Conservation (phyloP, 192 early-diverging fungal genomes). For the Coemansia sp. region DNA sequence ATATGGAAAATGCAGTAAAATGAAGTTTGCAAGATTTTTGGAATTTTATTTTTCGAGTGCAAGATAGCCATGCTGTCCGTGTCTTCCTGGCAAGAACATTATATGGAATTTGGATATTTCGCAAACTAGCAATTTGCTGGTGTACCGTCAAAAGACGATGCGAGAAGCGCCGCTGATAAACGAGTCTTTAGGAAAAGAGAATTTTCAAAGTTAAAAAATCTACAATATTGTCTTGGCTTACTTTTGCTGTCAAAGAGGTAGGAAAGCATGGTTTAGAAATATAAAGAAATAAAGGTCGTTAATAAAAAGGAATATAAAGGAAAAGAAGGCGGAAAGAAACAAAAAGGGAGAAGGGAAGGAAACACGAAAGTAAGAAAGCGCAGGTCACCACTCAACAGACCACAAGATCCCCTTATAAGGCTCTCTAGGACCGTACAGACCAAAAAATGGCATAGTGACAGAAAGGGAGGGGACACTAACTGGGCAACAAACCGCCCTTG, state of each 20-base stretch:
- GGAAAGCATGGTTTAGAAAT: conserved; percentile 1
- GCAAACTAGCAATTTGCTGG: no score
- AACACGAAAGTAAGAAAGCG: conserved; percentile 2
- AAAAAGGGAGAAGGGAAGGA: conserved; percentile 4
- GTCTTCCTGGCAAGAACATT: no score
- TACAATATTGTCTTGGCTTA: neutral
- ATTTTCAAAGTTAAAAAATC: neutral
- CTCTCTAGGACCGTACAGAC: no score
- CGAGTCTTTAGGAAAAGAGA: conserved; percentile 1
- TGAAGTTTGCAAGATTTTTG: no score
- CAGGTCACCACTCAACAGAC: neutral
- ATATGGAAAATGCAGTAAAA: neutral
- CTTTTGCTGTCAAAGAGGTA: conserved; percentile 1
- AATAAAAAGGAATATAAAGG: conserved; percentile 6
- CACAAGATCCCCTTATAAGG: neutral
- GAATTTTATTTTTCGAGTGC: neutral
- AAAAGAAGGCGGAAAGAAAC: neutral
- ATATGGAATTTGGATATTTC: no score
- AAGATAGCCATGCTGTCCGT: neutral
- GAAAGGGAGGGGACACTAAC: no score
- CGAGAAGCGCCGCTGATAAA: neutral
- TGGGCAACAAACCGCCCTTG: no score
- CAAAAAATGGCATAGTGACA: no score
- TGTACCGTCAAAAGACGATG: neutral
- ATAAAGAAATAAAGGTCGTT: conserved; percentile 8